Base-by-base conservation (phyloP, 139 green algal species). In the Chlorella sp. region DNA sequence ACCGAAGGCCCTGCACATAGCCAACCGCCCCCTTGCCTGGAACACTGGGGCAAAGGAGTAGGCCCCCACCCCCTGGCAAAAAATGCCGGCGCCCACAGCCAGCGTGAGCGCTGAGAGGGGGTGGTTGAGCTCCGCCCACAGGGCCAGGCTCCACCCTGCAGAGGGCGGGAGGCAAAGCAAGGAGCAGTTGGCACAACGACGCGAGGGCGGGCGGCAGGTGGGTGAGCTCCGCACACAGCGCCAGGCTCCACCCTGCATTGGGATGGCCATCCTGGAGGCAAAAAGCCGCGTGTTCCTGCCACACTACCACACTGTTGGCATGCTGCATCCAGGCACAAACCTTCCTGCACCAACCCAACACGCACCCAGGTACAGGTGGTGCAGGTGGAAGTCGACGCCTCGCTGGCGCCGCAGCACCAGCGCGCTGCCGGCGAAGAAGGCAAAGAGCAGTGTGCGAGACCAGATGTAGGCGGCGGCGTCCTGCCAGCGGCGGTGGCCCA, bases 91-190 rank as follows among this genome's bases (percentile, higher is more conserved):
- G 36, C 83, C 82, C 13, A 89, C 41, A 21, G 82, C 87, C 65
- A 92, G 84, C 44, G 81, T 78, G 20, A 87, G 4, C 3, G 18
- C 87, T 2, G 87, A 91, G 25, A 92, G n/a, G 28, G 83, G 84
- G 56, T 87, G 82, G 81, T 91, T 87, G 39, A 91, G 85, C 82
- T 92, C 86, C 30, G 80, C 83, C 72, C 88, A 92, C 17, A 93
- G 71, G 4, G 89, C 88, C 20, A 91, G 67, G 13, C 36, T 70
- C 88, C 88, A 93, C n/a, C 86, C 88, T 82, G 71, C 36, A 69
- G 12, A 32, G 21, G n/a, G n/a, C n/a, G n/a, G n/a, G n/a, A n/a
- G n/a, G n/a, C n/a, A n/a, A n/a, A n/a, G n/a, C n/a, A n/a, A n/a
- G n/a, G n/a, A n/a, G n/a, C n/a, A n/a, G n/a, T n/a, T n/a, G n/a